Base-by-base conservation (phyloP, 345 rosid genomes). In the Brassica rapa region DNA sequence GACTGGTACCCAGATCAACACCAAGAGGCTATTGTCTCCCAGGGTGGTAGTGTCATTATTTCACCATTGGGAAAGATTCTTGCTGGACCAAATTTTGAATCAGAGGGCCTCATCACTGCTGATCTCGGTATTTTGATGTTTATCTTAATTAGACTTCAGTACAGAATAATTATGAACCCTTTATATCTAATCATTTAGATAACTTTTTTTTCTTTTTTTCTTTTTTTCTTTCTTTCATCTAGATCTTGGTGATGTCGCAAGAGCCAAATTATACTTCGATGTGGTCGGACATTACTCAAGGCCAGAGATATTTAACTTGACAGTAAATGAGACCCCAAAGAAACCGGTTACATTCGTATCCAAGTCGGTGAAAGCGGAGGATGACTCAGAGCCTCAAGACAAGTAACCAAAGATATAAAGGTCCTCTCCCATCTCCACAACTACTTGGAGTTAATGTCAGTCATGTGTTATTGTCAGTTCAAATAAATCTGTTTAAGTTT, bases 181-280 rank as follows among this genome's bases (percentile, higher is more conserved):
- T 39, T 39, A 8, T 39, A 39, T 11, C 43, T 39, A 39, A 8
- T 39, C 43, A 39, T 43, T 43, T 43, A 4, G 49, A 41, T 39
- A 39, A 39, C 43, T 1, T 39, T 39, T 6, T 19, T 19, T 19
- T 19, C 19, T 7, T 37, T 37, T 37, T 37, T 37, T 39, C 10
- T 9, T 39, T 14, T 2, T 62, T 62, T 24, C 1, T 66, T 71
- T 35, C 65, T 23, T 10, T 65, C 37, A 71, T 55, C 49, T 77
- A 92, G 98, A 91, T 87, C 88, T 94, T 53, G 93, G 93, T 77
- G 98, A 94, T 65, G 81, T 94, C 73, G 87, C 90, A 2, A 73
- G 93, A 23, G 97, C 95, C 29, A 94, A 94, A 75, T 91, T 94
- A 15, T 91, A 83, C 80, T 92, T 92, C 11, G 97, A 92, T 77